These are phyloP conservation scores for Backusella liffmaniae DNA, from an alignment of 192 early-diverging fungal species.

Conservation along the genomic window DNA sequence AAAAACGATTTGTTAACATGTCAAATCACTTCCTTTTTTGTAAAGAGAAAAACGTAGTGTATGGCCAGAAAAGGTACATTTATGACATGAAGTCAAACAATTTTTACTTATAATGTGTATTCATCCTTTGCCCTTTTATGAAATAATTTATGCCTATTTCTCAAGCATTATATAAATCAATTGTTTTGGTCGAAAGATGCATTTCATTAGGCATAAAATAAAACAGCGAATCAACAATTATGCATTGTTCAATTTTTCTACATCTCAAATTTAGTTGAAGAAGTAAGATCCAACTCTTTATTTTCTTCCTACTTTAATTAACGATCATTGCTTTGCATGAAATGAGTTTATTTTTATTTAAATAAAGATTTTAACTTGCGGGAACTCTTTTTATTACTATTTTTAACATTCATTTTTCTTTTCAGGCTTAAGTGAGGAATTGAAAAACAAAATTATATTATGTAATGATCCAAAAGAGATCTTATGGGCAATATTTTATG, in stretches of 20 bases:
- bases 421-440: too few relatives aligned
- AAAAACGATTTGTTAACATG: background rate
- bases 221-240: background rate
- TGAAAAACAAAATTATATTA: too few relatives aligned
- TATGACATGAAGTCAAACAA: background rate
- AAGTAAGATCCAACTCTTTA: background rate
- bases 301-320: background rate
- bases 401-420: background rate
- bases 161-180: background rate
- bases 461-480: too few relatives aligned
- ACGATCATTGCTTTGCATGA: background rate
- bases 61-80: background rate
- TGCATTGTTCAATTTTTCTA: background rate
- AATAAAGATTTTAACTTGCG: background rate
- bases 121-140: background rate
- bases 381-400: background rate
- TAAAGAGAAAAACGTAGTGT: background rate
- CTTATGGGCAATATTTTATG: background rate
- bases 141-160: background rate
- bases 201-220: background rate
- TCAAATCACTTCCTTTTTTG: background rate
- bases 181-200: background rate
- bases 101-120: background rate
- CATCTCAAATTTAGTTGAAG: background rate
- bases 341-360: too few relatives aligned